Evolutionary conservation across 2,329 filamentous ascomycete species (phyloP).

Genomic region (Bipolaris oryzae): DNA sequence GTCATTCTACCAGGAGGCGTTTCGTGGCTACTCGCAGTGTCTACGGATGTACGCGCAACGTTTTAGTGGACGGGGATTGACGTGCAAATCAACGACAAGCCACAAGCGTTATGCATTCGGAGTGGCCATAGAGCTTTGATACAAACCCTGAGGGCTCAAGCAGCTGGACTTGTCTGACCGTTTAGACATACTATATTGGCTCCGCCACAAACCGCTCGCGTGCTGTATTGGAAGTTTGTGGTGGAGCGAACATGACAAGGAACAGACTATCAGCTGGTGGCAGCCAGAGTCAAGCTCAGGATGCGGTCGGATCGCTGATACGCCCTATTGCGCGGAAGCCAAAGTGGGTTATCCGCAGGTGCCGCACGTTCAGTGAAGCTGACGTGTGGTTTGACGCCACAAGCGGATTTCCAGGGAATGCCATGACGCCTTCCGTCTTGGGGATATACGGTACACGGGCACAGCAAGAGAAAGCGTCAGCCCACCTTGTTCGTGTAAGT

Average conservation of each 20-base stretch:
- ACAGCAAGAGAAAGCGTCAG: not conserved
- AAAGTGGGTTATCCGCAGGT: slow-evolving; percentile 4
- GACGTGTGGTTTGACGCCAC: slow-evolving; percentile 11
- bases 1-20: not conserved
- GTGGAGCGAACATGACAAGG: slow-evolving; percentile 6
- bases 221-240: not conserved
- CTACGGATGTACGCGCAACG: not conserved
- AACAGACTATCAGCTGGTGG: slow-evolving; percentile 1
- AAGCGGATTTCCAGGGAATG: slow-evolving; percentile 16
- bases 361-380: slow-evolving; percentile 11
- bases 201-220: not conserved
- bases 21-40: not conserved
- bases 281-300: not conserved
- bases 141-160: not conserved
- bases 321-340: not conserved
- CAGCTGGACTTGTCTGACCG: not conserved
- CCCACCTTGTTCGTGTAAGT: slow-evolving; percentile 5
- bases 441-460: not conserved
- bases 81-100: not conserved
- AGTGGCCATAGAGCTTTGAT: not conserved
- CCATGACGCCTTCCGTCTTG: slow-evolving; percentile 7
- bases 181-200: not conserved
- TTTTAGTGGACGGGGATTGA: not conserved
- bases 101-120: slow-evolving; percentile 3
- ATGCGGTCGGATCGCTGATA: not conserved